A percentile compares a stretch with the other conserved stretches of the same genome.
phyloP scores from a whole-genome alignment of 345 rosid genomes.

The Anastatica hierochuntica region DNA sequence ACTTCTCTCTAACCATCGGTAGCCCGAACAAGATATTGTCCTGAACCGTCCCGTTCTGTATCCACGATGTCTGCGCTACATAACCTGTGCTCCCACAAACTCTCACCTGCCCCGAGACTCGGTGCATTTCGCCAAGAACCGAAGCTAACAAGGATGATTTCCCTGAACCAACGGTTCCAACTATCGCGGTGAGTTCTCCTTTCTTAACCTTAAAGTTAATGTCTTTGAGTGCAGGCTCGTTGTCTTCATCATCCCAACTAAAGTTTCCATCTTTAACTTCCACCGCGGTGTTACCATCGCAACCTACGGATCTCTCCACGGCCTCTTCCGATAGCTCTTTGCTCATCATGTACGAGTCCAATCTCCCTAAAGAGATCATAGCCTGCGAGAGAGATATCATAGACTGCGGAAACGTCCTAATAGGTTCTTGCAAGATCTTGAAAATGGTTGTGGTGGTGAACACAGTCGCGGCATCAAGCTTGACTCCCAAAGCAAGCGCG shows the following conservation, averaged over 20 bases:
- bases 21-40: constrained; percentile 83
- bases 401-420: constrained; percentile 79
- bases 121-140: constrained; percentile 94
- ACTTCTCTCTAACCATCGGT: constrained; percentile 56
- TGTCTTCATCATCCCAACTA: constrained; percentile 83
- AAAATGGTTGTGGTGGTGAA: constrained; percentile 80
- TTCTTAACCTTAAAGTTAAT: constrained; percentile 51
- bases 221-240: constrained; percentile 44
- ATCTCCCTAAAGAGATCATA: constrained; percentile 68
- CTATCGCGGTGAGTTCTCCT: constrained; percentile 82
- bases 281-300: constrained; percentile 48
- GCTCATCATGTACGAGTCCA: constrained; percentile 75
- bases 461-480: constrained; percentile 76
- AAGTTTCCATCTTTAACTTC: constrained; percentile 61
- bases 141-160: constrained; percentile 86
- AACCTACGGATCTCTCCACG: constrained; percentile 50
- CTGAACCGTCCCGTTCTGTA: constrained; percentile 77
- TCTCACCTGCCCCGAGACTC: constrained; percentile 66
- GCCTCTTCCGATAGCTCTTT: constrained; percentile 48
- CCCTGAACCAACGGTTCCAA: constrained; percentile 92
- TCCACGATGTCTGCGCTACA: constrained; percentile 97
- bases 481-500: constrained; percentile 55
- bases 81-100: constrained; percentile 78
- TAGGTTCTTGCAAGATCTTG: constrained; percentile 90
- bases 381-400: constrained; percentile 95